These are phyloP conservation scores for Pseudocercospora crystallina DNA, from an alignment of 2,329 filamentous ascomycete species.

Conservation along the genomic window DNA sequence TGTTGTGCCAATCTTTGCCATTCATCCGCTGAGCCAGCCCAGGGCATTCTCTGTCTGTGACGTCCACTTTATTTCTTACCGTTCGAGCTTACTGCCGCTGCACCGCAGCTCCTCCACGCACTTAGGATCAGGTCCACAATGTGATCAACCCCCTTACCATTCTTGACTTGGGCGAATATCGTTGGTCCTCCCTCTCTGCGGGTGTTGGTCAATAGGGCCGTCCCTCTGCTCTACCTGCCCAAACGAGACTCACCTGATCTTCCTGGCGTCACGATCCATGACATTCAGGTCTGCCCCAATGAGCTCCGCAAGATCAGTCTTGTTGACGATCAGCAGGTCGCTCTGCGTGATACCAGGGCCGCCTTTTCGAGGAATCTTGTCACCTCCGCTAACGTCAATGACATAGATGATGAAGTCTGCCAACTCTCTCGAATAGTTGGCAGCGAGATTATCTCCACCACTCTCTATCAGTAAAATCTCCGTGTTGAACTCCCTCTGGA, in stretches of 20 bases:
- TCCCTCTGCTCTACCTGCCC: neutral
- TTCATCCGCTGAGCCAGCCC: no score
- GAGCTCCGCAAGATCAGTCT: constrained; percentile 88
- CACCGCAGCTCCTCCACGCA: constrained; percentile 89
- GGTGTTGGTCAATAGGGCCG: neutral
- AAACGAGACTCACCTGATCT: constrained; percentile 60
- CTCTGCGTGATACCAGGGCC: constrained; percentile 96
- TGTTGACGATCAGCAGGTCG: constrained; percentile 91
- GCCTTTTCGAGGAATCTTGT: constrained; percentile 95
- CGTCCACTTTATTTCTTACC: neutral
- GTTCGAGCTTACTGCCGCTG: constrained; percentile 38
- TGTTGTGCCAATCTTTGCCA: no score
- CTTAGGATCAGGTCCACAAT: constrained; percentile 86
- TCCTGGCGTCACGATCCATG: constrained; percentile 91
- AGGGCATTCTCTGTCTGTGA: no score
- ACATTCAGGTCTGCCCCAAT: constrained; percentile 87
- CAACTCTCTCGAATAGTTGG: constrained; percentile 92
- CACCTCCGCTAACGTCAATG: constrained; percentile 92
- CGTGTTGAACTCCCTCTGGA: constrained; percentile 76
- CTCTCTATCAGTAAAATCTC: constrained; percentile 92
- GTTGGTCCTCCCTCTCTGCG: constrained; percentile 84
- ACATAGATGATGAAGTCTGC: constrained; percentile 99
- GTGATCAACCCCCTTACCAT: constrained; percentile 77
- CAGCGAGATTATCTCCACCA: constrained; percentile 93
- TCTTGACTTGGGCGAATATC: constrained; percentile 97